Evolutionary conservation across 2,329 filamentous ascomycete genomes (phyloP), one percentile per base, ranked within the genome.

Genomic region (Triangularia setosa): DNA sequence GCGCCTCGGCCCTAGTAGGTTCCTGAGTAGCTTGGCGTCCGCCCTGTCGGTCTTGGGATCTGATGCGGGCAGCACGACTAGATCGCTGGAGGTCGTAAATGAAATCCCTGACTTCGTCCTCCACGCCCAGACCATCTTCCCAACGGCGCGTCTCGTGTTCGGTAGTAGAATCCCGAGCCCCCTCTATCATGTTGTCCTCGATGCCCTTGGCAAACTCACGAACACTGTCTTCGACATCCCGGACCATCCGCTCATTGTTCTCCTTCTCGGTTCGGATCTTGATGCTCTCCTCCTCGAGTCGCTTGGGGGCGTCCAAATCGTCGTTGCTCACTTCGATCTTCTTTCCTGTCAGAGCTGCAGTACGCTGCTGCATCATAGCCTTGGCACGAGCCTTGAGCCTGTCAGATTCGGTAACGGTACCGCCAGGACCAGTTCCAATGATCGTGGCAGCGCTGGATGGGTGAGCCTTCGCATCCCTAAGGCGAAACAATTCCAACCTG

Each of bases 281-380:
- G 67, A 90, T 87, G 70, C 83, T 95, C 78, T 99, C 94, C 70
- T 96, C 91, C 75, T 98, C 95, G 16, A 98, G 78, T 33, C 95
- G 87, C 78, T 92, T 91, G 56, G 93, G 88, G 3, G 91, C 92
- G 68, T 91, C 91, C 25, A 85, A 83, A 68, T 93, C 90, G 69
- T 96, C 91, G 65, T 89, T 85, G 55, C 80, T 81, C 1, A 81
- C 76, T 40, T 91, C 87, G 56, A 89, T 80, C 74, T 93, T 93
- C 76, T 90, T 92, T 64, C 95, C 95, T 23, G 93, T 92, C 68
- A 99, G 80, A 18, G 95, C 94, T 63, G 95, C 95, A 70, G 95
- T 93, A 65, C 95, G 90, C 73, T 97, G 93, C 79, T 98, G 94
- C 95, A 99, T 99, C 88, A 97, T 96, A 44, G 94, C 94, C 79